Conservation (phyloP, 148 eudicot species). For the Pouteria glomerata region DNA sequence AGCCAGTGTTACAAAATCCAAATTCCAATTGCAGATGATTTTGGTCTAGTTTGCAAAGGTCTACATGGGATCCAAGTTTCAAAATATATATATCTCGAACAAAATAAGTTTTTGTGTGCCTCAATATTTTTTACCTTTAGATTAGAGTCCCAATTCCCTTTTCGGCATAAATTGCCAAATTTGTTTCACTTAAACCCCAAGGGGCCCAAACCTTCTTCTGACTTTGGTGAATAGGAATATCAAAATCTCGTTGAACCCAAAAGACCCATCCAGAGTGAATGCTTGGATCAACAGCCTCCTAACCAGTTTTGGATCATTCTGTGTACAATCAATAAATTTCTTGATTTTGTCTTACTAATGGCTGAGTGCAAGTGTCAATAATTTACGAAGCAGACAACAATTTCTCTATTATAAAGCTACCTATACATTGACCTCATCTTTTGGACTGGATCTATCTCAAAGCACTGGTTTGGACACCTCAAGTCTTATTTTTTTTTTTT, state of each 20-base stretch:
- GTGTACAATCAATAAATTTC: slow-evolving; percentile 1
- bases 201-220: neutral
- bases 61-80: neutral
- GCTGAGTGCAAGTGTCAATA: neutral
- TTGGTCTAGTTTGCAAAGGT: neutral
- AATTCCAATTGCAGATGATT: neutral
- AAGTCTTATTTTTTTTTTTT: neutral
- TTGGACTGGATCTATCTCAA: neutral
- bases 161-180: neutral
- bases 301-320: neutral
- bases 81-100: no score
- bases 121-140: no score
- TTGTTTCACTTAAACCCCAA: neutral
- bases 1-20: no score
- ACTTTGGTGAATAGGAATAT: neutral
- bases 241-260: neutral
- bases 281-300: neutral
- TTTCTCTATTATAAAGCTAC: neutral
- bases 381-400: slow-evolving; percentile 5
- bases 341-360: neutral
- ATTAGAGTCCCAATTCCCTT: neutral
- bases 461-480: neutral
- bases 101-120: no score
- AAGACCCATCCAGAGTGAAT: neutral
- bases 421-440: neutral